phyloP scores from a whole-genome alignment of 345 rosid species.

The Populus ilicifolia region DNA sequence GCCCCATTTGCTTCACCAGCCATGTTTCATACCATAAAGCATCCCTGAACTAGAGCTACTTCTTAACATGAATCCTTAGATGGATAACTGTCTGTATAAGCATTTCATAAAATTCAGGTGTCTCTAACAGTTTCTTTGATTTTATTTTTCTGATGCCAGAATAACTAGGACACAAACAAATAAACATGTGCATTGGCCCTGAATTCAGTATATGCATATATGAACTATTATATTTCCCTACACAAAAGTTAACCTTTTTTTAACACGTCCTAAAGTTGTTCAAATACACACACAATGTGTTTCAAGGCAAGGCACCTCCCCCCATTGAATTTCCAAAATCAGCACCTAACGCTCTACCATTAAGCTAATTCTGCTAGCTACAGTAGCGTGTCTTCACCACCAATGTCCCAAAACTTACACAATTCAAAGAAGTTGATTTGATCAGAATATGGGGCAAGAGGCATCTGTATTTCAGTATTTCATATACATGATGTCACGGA shows the following conservation, averaged over 20 bases:
- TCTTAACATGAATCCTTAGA: not conserved
- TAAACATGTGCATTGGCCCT: not conserved
- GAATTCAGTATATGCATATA: no score
- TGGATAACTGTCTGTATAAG: not conserved
- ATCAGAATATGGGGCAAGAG: no score
- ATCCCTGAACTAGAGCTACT: not conserved
- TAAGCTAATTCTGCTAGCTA: not conserved
- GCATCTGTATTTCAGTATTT: no score
- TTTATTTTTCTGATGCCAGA: not conserved
- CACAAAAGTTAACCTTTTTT: not conserved
- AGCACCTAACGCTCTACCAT: not conserved
- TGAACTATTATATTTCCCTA: not conserved
- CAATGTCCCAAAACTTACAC: not conserved
- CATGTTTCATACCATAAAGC: not conserved
- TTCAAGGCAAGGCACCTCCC: not conserved
- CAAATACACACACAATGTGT: not conserved
- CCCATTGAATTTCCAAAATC: not conserved
- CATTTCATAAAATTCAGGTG: not conserved
- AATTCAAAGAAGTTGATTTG: no score
- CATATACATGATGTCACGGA: no score
- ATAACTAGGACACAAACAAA: not conserved
- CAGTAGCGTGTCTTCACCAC: not conserved
- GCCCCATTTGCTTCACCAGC: not conserved
- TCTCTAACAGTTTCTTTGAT: not conserved
- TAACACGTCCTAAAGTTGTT: not conserved